phyloP scores from a whole-genome alignment of 345 rosid genomes.

The Lepidium africanum region DNA sequence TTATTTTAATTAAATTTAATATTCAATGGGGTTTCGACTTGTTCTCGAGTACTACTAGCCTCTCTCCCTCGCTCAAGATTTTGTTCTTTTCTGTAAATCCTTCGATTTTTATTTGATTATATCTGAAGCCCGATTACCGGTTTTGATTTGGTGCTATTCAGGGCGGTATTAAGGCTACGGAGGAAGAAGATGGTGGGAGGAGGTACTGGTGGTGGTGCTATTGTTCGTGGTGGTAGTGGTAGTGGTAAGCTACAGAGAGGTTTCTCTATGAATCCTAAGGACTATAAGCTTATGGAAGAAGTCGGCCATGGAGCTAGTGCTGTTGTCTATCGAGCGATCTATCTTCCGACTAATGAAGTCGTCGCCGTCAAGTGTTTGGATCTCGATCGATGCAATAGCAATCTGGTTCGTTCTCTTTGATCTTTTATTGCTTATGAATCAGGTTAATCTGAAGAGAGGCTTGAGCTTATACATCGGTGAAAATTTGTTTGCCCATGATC shows the following conservation, averaged over 20 bases:
- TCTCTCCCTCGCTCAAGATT: conserved; percentile 10
- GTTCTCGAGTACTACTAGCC: conserved; percentile 17
- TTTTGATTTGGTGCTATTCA: conserved; percentile 21
- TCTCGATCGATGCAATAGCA: conserved; percentile 99
- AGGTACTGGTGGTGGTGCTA: conserved; percentile 1
- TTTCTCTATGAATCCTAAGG: conserved; percentile 55
- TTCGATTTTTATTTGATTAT: not conserved
- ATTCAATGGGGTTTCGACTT: conserved; percentile 21
- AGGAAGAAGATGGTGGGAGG: conserved; percentile 31
- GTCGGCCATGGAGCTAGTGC: conserved; percentile 96
- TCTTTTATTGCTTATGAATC: not conserved
- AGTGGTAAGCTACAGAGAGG: conserved; percentile 38
- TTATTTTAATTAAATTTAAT: not conserved
- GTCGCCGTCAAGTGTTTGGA: conserved; percentile 95
- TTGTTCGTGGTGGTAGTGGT: conserved; percentile 16
- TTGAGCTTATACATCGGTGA: not conserved
- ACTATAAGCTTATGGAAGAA: conserved; percentile 84
- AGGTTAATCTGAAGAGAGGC: not conserved
- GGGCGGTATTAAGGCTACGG: conserved; percentile 19
- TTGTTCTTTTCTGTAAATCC: not conserved
- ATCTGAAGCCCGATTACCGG: not conserved
- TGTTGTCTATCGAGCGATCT: conserved; percentile 86
- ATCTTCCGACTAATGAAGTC: conserved; percentile 66
- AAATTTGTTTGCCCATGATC: not conserved
- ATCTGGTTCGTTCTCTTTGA: conserved; percentile 45